phyloP scores from a whole-genome alignment of 441 rosid genomes.

The Manihot esculenta region DNA sequence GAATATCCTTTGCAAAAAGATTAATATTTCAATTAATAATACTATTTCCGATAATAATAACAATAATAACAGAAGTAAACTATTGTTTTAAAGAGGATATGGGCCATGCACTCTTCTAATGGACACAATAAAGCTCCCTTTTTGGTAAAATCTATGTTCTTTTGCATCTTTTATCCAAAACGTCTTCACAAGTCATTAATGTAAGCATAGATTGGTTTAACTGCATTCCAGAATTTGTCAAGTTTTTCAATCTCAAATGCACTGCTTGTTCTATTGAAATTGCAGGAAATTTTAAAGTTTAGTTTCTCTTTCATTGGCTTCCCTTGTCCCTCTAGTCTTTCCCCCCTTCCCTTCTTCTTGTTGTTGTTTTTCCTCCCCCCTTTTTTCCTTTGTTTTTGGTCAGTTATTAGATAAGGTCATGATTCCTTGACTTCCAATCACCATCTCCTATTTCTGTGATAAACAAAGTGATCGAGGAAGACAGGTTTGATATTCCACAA shows the following conservation, averaged over 20 bases:
- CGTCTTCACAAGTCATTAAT: background rate
- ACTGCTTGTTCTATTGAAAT: background rate
- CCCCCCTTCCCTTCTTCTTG: too few species aligned
- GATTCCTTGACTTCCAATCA: slow-evolving; percentile 56
- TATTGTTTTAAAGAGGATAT: background rate
- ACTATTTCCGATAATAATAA: too few species aligned
- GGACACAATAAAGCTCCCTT: too few species aligned
- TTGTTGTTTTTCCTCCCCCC: too few species aligned
- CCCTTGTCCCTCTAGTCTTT: too few species aligned
- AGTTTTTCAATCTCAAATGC: background rate
- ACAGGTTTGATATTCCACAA: slow-evolving; percentile 83
- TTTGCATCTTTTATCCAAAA: background rate
- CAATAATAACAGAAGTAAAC: too few species aligned
- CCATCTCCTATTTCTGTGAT: slow-evolving; percentile 53
- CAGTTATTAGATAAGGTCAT: background rate
- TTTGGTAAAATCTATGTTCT: background rate
- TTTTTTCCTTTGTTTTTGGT: background rate
- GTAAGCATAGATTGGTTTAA: background rate
- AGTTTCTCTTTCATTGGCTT: background rate
- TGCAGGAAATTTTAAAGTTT: background rate
- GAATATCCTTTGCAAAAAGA: slow-evolving; percentile 53
- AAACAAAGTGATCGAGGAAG: slow-evolving; percentile 75
- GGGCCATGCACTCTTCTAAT: background rate
- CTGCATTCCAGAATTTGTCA: background rate
- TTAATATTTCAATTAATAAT: slow-evolving; percentile 5